Base-by-base conservation (phyloP, 768 basidiomycete genomes). In the Leccinum sublutescens region DNA sequence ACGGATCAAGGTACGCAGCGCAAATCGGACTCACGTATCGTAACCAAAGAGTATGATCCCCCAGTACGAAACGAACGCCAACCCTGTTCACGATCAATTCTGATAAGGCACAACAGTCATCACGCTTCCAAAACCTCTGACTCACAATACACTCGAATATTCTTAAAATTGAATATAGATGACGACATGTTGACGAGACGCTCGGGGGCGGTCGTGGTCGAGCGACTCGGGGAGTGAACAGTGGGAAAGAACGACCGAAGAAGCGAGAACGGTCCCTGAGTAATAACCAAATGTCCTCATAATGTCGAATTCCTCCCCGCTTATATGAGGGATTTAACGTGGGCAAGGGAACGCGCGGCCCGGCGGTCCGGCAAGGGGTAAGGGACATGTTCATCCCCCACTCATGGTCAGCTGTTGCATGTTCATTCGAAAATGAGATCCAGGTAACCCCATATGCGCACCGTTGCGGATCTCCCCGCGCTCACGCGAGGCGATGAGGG, bases 21-120 rank as follows among this genome's bases (percentile, higher is more conserved):
- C 2, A 6, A 47, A 40, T 34, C 12, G 33, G 21, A 78, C 82
- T 58, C 66, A 86, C 83, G 86, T 85, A 69, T 89, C 89, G 65
- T 91, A 92, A 65, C 91, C 91, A 67, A 93, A 93, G 17, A 91
- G 77, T n/a, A 91, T 75, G 60, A 89, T 89, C 1, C 89, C 89
- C 85, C 86, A 88, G 71, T 90, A 91, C 0, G 79, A 85, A 59
- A 87, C 75, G 67, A 90, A 86, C 1, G 88, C 88, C 64, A 90
- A 73, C 82, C 86, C 88, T 90, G 62, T 8, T 38, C 6, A 43
- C 10, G 38, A n/a, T 40, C 6, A 36, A 36, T 34, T 34, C 34
- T 7, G 17, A n/a, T 40, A 10, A 43, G 43, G 43, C 10, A 43
- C 43, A 11, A 19, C 10, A 43, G 6, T 36, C 36, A 10, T 36